Evolutionary conservation across 1,284 basidiomycete genomes (phyloP).

Genomic region (Malassezia restricta): DNA sequence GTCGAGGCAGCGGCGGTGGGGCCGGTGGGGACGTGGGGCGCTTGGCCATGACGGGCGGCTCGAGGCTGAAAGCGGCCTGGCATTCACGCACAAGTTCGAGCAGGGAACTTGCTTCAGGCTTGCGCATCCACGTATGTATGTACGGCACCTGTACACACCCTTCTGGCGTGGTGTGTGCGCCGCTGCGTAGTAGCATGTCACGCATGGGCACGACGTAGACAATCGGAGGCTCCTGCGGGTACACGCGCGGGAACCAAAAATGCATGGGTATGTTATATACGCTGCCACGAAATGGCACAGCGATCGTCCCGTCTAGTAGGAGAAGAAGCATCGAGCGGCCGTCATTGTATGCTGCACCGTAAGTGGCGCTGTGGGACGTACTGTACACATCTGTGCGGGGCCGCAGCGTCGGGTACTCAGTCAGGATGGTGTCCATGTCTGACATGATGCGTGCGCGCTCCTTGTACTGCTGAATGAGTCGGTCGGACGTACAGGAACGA

Average conservation of each 20-base stretch:
- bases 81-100: conserved; percentile 59
- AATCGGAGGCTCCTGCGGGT: conserved; percentile 60
- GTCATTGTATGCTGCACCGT: conserved; percentile 67
- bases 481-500: conserved; percentile 18
- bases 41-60: conserved; percentile 83
- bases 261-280: conserved; percentile 89
- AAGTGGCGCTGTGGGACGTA: conserved; percentile 21
- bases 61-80: conserved; percentile 66
- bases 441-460: conserved; percentile 53
- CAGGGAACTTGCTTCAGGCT: conserved; percentile 57
- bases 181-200: conserved; percentile 75
- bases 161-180: conserved; percentile 66
- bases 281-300: conserved; percentile 63
- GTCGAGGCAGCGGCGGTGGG: not conserved
- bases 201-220: conserved; percentile 87
- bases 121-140: conserved; percentile 63
- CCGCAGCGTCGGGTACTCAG: conserved; percentile 56
- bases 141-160: conserved; percentile 63
- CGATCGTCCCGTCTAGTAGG: conserved; percentile 77
- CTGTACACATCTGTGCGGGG: conserved; percentile 86
- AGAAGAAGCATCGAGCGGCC: conserved; percentile 81
- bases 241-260: conserved; percentile 55
- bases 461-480: conserved; percentile 51
- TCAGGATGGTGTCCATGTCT: conserved; percentile 60
- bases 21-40: conserved; percentile 41